Evolutionary conservation across 495 filamentous ascomycete species (phyloP).

Genomic region (Penicillium steckii): DNA sequence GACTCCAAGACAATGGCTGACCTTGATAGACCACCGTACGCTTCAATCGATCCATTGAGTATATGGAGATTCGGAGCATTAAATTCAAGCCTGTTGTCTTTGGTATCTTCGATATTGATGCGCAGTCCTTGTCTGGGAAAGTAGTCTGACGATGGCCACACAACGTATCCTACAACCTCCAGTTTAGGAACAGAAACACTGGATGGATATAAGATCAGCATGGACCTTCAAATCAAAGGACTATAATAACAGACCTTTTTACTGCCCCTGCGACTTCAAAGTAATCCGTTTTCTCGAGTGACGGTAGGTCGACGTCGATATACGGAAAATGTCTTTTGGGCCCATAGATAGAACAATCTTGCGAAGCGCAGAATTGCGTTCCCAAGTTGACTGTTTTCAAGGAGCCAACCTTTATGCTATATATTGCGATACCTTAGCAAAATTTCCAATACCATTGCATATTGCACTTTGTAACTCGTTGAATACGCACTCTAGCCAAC

Average conservation of each 20-base stretch:
- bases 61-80: not conserved
- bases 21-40: slow-evolving; percentile 2
- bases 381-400: not conserved
- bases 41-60: not conserved
- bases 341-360: not conserved
- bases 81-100: not conserved
- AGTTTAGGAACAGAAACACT: not conserved
- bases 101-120: not conserved
- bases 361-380: not conserved
- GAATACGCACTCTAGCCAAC: not conserved
- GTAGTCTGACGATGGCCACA: too few relatives aligned
- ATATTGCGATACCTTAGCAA: too few relatives aligned
- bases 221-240: not conserved
- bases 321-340: not conserved
- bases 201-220: not conserved
- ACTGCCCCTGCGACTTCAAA: not conserved
- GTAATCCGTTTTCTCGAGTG: not conserved
- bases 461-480: not conserved
- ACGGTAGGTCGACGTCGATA: not conserved
- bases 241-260: not conserved
- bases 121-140: too few relatives aligned
- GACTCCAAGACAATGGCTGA: not conserved
- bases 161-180: not conserved
- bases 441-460: too few relatives aligned
- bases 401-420: not conserved